Percentiles rank a stretch among this genome's conserved stretches.
Conservation (phyloP, 805 yeast species). For the Metschnikowia similis region DNA sequence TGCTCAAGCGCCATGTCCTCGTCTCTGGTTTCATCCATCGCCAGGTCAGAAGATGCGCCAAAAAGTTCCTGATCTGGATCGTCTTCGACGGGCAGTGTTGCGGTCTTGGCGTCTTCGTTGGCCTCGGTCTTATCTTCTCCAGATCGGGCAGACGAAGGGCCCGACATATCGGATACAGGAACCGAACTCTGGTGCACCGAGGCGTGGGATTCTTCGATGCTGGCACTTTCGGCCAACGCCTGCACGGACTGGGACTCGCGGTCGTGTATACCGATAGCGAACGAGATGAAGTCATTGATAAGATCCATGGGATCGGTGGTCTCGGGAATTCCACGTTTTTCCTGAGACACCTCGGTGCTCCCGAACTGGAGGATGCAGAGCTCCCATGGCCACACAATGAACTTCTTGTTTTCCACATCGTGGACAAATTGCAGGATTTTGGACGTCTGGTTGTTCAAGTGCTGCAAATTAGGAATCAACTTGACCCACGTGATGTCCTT, state of each 20-base stretch:
- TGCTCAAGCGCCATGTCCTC: background rate
- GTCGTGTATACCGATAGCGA: slow-evolving; percentile 18
- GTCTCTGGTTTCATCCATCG: slow-evolving; percentile 1
- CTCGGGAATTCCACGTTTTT: background rate
- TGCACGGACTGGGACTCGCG: background rate
- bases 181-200: background rate
- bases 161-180: slow-evolving; percentile 5
- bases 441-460: slow-evolving; percentile 66
- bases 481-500: slow-evolving; percentile 53
- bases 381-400: slow-evolving; percentile 68
- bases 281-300: slow-evolving; percentile 29
- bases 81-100: background rate
- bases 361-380: slow-evolving; percentile 59
- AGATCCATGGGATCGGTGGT: slow-evolving; percentile 28
- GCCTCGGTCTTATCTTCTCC: background rate
- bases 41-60: slow-evolving; percentile 16
- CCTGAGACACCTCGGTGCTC: slow-evolving; percentile 5
- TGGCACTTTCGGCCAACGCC: background rate
- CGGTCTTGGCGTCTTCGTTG: background rate
- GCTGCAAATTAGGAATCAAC: slow-evolving; percentile 62
- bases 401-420: slow-evolving; percentile 49
- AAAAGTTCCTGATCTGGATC: slow-evolving; percentile 16
- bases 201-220: background rate
- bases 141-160: slow-evolving; percentile 3
- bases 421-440: slow-evolving; percentile 54